Conservation (phyloP, 164 flowering plant genomes). For the Piper betle region DNA sequence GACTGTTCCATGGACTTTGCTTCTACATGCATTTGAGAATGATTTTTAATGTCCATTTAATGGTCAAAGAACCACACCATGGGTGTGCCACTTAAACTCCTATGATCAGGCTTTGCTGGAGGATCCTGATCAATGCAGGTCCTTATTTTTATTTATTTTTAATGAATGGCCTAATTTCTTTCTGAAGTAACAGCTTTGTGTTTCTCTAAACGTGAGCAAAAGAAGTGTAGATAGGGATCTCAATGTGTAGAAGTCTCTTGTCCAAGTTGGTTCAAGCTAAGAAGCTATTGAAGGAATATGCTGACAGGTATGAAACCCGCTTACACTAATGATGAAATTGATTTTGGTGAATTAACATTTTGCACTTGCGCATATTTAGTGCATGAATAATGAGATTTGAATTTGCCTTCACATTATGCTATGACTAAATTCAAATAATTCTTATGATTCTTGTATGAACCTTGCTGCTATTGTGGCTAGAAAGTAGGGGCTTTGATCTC, state of each 20-base stretch:
- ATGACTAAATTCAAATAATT: no score
- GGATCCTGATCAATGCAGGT: slow-evolving; percentile 90
- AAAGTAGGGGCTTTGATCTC: background rate
- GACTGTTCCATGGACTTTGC: no score
- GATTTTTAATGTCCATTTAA: no score
- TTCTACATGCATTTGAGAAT: no score
- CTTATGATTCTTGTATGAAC: no score
- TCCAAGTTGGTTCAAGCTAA: slow-evolving; percentile 95
- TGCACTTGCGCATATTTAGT: no score
- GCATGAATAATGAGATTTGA: background rate
- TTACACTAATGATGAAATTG: no score
- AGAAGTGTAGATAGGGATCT: slow-evolving; percentile 88
- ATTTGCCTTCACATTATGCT: background rate
- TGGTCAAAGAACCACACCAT: no score
- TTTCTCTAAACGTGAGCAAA: slow-evolving; percentile 70
- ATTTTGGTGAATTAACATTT: no score
- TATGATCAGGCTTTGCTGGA: slow-evolving; percentile 73
- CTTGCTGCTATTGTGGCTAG: no score
- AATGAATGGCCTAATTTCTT: no score
- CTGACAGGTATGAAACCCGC: slow-evolving; percentile 52
- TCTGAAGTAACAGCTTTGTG: slow-evolving; percentile 84
- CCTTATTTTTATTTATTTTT: background rate
- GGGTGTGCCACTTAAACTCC: no score
- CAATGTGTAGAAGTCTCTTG: slow-evolving; percentile 90
- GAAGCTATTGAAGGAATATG: slow-evolving; percentile 79